A percentile compares a stretch with the other conserved stretches of the same genome.
These are phyloP conservation scores for Podila epigama DNA, from an alignment of 192 early-diverging fungal genomes.

Conservation along the genomic window DNA sequence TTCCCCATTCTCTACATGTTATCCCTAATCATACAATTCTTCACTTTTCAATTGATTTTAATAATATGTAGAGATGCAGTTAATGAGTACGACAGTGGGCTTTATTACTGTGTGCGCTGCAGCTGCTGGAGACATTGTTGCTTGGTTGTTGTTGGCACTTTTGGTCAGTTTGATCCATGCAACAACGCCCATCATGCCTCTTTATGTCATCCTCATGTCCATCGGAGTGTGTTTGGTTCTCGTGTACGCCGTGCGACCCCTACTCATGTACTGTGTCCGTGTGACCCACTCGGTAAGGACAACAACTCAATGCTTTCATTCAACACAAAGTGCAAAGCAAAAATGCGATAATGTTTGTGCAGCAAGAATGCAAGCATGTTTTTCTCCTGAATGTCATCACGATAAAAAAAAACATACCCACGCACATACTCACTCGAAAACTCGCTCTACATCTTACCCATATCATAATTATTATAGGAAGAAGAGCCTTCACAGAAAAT, in stretches of 20 bases:
- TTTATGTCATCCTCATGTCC: constrained; percentile 84
- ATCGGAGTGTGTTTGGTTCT: constrained; percentile 75
- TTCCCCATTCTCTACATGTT: not conserved
- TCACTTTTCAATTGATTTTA: not conserved
- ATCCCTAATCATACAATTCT: not conserved
- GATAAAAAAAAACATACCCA: too few relatives aligned
- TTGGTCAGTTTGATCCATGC: constrained; percentile 86
- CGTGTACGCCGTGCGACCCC: constrained; percentile 68
- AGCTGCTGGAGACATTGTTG: constrained; percentile 35
- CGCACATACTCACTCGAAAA: not conserved
- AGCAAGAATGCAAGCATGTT: too few relatives aligned
- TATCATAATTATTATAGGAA: constrained; percentile 38
- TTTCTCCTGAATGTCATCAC: too few relatives aligned
- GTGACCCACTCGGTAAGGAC: constrained; percentile 44
- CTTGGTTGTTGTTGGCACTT: constrained; percentile 65
- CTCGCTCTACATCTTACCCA: constrained; percentile 14
- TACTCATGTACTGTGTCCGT: constrained; percentile 54
- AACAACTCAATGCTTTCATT: too few relatives aligned
- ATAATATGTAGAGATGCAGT: constrained; percentile 67
- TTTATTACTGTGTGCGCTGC: constrained; percentile 81
- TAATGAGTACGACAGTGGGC: constrained; percentile 82
- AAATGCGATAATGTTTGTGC: too few relatives aligned
- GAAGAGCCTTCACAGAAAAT: constrained; percentile 62
- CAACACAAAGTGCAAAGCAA: too few relatives aligned
- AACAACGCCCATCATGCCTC: constrained; percentile 66